Base-by-base conservation (phyloP, 2,329 filamentous ascomycete species). In the Nigrospora sphaerica region DNA sequence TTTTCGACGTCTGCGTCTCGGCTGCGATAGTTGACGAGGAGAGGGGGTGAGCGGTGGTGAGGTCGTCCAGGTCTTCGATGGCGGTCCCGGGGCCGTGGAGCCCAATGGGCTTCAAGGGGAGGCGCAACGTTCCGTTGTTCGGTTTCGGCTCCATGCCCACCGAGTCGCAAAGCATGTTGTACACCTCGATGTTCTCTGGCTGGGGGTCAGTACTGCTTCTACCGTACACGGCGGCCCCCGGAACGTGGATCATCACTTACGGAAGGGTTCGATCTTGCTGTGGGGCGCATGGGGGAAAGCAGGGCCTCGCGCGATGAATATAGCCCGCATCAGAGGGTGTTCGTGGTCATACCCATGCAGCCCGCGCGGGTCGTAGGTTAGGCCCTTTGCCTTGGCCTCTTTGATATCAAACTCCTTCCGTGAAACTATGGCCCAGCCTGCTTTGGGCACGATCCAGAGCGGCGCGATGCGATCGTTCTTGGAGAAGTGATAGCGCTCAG, bases 281-380 rank as follows among this genome's bases (percentile, higher is more conserved):
- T 93, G 91, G 0, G 87, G 82, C 35, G 78, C 70, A 57, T 96
- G 91, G 0, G 89, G 88, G 61, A 98, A 98, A 0, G 92, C 91
- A 4, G 93, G 93, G 0, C 93, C 93, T 35, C 88, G 76, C 1
- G 93, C 93, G 42, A 97, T 76, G 57, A 98, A 98, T 38, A 98
- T 95, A 0, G 93, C 92, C 35, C 93, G 76, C 93, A 98, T 98
- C 39, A 98, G 73, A 1, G 92, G 91, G 62, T 98, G 85, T 58
- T 95, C 85, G 58, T 95, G 85, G 62, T 98, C 93, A 61, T 97
- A 98, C 2, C 93, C 93, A 61, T 98, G 93, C 2, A 98, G 70
- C 2, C 93, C 93, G 28, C 78, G 78, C 0, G 93, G 93, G 54
- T 85, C 77, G 60, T 96, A 98, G 0, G 80, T 72, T 12, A 78